Base-by-base conservation (phyloP, 305 asterid genomes). In the Fraxinus sp. region DNA sequence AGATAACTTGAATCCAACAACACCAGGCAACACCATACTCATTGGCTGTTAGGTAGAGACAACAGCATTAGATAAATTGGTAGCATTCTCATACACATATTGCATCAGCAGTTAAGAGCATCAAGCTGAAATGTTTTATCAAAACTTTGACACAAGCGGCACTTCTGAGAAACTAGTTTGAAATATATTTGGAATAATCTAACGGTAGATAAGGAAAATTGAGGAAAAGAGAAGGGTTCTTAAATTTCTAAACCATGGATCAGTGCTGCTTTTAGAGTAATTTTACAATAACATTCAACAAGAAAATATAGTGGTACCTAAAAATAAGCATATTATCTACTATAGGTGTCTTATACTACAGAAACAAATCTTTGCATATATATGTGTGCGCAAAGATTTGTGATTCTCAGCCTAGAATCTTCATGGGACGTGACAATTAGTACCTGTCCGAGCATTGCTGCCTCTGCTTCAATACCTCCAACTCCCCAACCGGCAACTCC, bases 401-500 rank as follows among this genome's bases (percentile, higher is more conserved):
- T 5, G 10, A 14, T 57, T n/a, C 68, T 57, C 28, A 57, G 28
- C 18, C 28, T 5, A n/a, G 68, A 57, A 57, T 57, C 68, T 18
- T 57, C 68, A 18, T n/a, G 68, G 3, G 11, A 57, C 68, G 3
- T 41, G 49, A 41, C 49, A 41, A 41, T 41, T 41, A 41, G 49
- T 88, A 91, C 97, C 95, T 92, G 98, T 28, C 98, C 98, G 88
- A 95, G 98, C 98, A 93, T 95, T 36, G 97, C 91, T 64, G 98
- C 98, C 89, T 95, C 98, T 16, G 99, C 98, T 90, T 95, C 98
- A 81, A 95, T 95, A 78, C 99, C 99, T 84, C 99, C 99, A 49
- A 95, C 99, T 35, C 99, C 99, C 98, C 99, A 95, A 83, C 98
- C 99, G 79, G 99, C 98, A 89, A 95, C 98, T 78, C 98, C 97